Percentiles rank a stretch among this genome's conserved stretches.
Evolutionary conservation across 2,329 filamentous ascomycete genomes (phyloP).

Genomic region (Cladophialophora carrionii): DNA sequence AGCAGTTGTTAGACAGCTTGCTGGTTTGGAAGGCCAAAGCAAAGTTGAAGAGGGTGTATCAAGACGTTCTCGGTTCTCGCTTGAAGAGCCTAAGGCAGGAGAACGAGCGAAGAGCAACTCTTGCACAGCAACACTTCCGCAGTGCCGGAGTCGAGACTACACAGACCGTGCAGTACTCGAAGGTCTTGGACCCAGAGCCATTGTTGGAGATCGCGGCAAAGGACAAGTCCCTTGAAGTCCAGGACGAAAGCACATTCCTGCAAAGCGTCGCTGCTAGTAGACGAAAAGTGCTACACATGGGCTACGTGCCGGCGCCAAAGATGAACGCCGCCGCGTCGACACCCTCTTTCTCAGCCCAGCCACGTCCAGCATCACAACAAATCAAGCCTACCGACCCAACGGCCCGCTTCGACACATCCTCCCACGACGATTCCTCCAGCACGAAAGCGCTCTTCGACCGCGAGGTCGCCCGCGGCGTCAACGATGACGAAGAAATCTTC

Average conservation of each 20-base stretch:
- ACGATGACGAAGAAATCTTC: conserved; percentile 95
- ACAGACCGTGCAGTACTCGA: conserved; percentile 45
- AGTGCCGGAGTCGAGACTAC: conserved; percentile 43
- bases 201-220: conserved; percentile 65
- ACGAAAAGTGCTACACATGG: conserved; percentile 64
- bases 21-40: conserved; percentile 91
- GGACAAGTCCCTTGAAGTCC: conserved; percentile 63
- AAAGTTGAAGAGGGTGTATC: conserved; percentile 75
- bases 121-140: conserved; percentile 39
- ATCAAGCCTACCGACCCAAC: conserved; percentile 38
- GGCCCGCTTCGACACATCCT: conserved; percentile 37
- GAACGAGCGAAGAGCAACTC: conserved; percentile 68
- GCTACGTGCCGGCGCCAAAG: conserved; percentile 67
- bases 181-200: conserved; percentile 65
- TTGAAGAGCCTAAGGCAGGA: conserved; percentile 67
- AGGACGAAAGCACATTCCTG: conserved; percentile 61
- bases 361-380: conserved; percentile 9
- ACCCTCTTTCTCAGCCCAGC: conserved; percentile 40
- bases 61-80: conserved; percentile 72
- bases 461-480: conserved; percentile 86
- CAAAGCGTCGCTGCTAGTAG: conserved; percentile 61
- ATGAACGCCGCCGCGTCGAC: conserved; percentile 34
- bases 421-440: conserved; percentile 42
- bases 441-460: conserved; percentile 89
- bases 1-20: conserved; percentile 82